phyloP scores from a whole-genome alignment of 2,329 filamentous ascomycete genomes.

The Arthrinium phaeospermum region DNA sequence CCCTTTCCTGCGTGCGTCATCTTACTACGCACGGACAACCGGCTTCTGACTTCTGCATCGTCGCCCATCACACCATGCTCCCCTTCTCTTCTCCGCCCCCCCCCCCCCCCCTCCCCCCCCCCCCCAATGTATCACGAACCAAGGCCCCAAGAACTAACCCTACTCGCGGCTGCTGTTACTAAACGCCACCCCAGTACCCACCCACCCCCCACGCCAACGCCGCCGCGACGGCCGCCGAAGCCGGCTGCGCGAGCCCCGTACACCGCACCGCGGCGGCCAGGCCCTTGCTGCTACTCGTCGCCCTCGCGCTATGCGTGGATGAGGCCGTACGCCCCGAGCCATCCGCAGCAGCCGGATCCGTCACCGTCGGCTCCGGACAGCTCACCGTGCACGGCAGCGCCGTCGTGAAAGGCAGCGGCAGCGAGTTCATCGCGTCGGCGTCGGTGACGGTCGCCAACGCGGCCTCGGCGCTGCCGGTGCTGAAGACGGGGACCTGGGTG shows the following conservation, averaged over 20 bases:
- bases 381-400: slow-evolving; percentile 48
- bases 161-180: not conserved
- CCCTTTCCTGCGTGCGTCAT: not conserved
- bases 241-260: not conserved
- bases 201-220: not conserved
- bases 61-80: not conserved
- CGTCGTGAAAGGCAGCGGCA: slow-evolving; percentile 43
- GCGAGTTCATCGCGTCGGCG: not conserved
- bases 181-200: not conserved
- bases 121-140: not conserved
- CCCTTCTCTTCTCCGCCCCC: too few species aligned
- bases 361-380: slow-evolving; percentile 43
- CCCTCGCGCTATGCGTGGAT: not conserved
- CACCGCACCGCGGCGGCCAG: not conserved
- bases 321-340: not conserved
- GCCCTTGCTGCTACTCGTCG: not conserved
- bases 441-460: slow-evolving; percentile 29
- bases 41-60: not conserved
- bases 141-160: not conserved
- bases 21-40: not conserved
- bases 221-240: not conserved
- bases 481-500: slow-evolving; percentile 43
- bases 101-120: too few species aligned
- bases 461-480: slow-evolving; percentile 27
- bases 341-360: slow-evolving; percentile 22